These are phyloP conservation scores for Pestalotiopsis sp. DNA, from an alignment of 2,329 filamentous ascomycete genomes.

Conservation along the genomic window DNA sequence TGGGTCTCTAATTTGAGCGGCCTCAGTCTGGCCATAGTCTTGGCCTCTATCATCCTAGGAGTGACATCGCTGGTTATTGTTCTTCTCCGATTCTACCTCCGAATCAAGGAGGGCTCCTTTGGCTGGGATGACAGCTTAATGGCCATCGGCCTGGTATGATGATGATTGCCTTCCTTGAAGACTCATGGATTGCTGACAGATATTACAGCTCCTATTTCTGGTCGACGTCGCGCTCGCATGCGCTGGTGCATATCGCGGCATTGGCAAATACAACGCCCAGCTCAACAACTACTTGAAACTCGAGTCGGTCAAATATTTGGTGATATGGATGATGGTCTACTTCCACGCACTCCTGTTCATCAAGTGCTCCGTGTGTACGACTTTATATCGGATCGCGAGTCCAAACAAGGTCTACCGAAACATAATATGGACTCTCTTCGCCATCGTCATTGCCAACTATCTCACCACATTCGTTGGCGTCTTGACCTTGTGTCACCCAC, in stretches of 20 bases:
- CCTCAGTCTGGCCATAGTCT: slow-evolving; percentile 13
- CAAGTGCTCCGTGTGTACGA: slow-evolving; percentile 37
- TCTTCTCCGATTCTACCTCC: slow-evolving; percentile 9
- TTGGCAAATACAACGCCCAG: slow-evolving; percentile 22
- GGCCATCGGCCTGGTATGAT: slow-evolving; percentile 14
- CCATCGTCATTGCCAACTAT: slow-evolving; percentile 25
- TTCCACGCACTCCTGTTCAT: slow-evolving; percentile 23
- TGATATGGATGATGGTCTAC: slow-evolving; percentile 29
- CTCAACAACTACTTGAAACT: slow-evolving; percentile 23
- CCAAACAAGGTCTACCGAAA: slow-evolving; percentile 21
- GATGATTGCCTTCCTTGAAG: not conserved
- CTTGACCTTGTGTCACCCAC: slow-evolving; percentile 33
- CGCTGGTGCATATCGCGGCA: slow-evolving; percentile 18
- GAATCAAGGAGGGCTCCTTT: slow-evolving; percentile 10
- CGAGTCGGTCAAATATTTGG: slow-evolving; percentile 22
- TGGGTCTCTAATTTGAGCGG: not conserved
- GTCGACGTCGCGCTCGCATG: slow-evolving; percentile 13
- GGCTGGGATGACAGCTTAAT: slow-evolving; percentile 17
- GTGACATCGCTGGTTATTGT: slow-evolving; percentile 16
- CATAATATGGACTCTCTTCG: slow-evolving; percentile 19
- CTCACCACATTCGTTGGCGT: slow-evolving; percentile 32
- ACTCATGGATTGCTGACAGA: not conserved
- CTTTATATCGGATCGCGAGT: slow-evolving; percentile 34
- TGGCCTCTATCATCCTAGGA: slow-evolving; percentile 13
- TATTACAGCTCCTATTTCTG: not conserved